These are phyloP conservation scores for Penicillium sp. DNA, from an alignment of 2,329 filamentous ascomycete species.

Conservation along the genomic window DNA sequence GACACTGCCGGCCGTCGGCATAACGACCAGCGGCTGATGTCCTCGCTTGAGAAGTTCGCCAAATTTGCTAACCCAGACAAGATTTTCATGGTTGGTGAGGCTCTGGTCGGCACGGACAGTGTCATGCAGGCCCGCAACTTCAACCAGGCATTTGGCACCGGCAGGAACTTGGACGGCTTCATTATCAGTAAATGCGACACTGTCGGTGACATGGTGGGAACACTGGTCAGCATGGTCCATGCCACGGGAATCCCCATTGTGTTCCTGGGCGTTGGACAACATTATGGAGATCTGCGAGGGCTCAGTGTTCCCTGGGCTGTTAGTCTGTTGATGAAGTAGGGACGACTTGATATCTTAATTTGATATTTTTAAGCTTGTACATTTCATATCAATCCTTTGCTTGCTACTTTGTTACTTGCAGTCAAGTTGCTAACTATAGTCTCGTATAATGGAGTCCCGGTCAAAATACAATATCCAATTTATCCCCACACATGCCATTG, in stretches of 20 bases:
- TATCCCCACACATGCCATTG: neutral
- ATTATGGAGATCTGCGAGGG: slow-evolving; percentile 65
- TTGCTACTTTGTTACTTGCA: neutral
- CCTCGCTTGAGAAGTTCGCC: slow-evolving; percentile 92
- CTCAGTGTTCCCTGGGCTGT: slow-evolving; percentile 66
- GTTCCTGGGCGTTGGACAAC: slow-evolving; percentile 76
- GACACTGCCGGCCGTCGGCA: slow-evolving; percentile 93
- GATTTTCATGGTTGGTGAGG: slow-evolving; percentile 95
- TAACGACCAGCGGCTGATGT: slow-evolving; percentile 96
- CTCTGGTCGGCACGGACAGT: slow-evolving; percentile 90
- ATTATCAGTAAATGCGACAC: slow-evolving; percentile 99
- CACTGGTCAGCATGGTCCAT: slow-evolving; percentile 94
- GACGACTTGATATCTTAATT: neutral
- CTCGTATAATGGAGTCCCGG: neutral
- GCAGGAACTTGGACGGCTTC: slow-evolving; percentile 84
- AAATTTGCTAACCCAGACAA: slow-evolving; percentile 96
- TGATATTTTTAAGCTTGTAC: neutral
- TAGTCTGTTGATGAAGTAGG: slow-evolving; percentile 57
- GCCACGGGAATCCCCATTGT: slow-evolving; percentile 94
- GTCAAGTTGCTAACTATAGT: neutral
- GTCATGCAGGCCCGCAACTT: slow-evolving; percentile 97
- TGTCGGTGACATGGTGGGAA: slow-evolving; percentile 98
- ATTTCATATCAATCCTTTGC: neutral
- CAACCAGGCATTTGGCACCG: slow-evolving; percentile 83
- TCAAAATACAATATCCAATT: neutral